Evolutionary conservation across 768 basidiomycete species (phyloP), one percentile per base, ranked within the genome.

Genomic region (Pulveroboletus sp.): DNA sequence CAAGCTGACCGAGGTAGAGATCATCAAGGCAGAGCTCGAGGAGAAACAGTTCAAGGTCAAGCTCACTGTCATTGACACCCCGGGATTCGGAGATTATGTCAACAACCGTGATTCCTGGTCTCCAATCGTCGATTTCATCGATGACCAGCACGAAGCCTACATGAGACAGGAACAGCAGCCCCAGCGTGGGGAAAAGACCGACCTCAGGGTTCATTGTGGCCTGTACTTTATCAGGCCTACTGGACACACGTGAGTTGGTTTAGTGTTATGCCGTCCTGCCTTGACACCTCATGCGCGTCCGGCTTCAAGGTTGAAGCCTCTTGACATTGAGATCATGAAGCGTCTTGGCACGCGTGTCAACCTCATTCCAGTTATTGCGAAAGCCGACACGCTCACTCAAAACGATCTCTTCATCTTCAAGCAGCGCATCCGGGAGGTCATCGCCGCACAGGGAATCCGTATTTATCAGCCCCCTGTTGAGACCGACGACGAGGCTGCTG

Each of bases 281-380:
- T 26, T 18, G 11, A 8, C 39, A 17, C 17, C 53, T 57, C 9
- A 55, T 24, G 18, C n/a, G 30, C 39, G 40, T 60, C 38, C 36
- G n/a, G 14, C 18, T 28, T 45, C 36, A 46, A 61, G 93, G 0
- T 74, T 98, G 58, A 98, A 97, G 72, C 96, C 96, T 18, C 80
- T 99, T 41, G 96, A 99, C 66, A 94, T 99, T 59, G 96, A 98
- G 73, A 93, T 97, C 69, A 99, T 99, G 96, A 98, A 97, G 76
- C 89, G 93, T 50, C 85, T 99, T 17, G 95, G 96, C 35, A 94
- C 94, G 42, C 86, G 96, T 58, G 96, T 97, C 68, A 96, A 99
- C 71, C 80, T 99, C 52, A 97, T 99, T 59, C 96, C 96, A 6
- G 93, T 98, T 61, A 77, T 99, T 47, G 92, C 96, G 49, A 98